Conservation (phyloP, 768 basidiomycete genomes). For the Boletus reticuloceps region DNA sequence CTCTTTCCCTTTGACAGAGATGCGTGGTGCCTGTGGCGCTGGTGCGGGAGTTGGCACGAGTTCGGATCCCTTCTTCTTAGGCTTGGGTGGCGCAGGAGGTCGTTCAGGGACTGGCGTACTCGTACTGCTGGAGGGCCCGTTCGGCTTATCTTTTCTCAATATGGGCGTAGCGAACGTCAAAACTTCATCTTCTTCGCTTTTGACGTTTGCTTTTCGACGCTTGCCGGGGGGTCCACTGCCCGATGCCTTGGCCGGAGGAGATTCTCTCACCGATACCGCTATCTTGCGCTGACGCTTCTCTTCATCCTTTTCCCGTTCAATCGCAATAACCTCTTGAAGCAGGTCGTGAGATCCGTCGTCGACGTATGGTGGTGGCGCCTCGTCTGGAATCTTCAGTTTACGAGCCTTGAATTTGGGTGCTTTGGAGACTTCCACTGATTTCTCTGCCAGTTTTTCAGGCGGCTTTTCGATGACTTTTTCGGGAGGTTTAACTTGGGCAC, state of each 20-base stretch:
- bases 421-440: conserved; percentile 34
- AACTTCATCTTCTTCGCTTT: conserved; percentile 58
- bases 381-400: conserved; percentile 43
- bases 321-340: conserved; percentile 77
- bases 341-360: conserved; percentile 84
- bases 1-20: conserved; percentile 73
- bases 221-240: conserved; percentile 44
- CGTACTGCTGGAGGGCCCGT: conserved; percentile 36
- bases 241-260: conserved; percentile 36
- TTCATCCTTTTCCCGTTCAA: conserved; percentile 66
- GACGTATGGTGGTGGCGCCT: conserved; percentile 63
- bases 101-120: conserved; percentile 40
- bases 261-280: conserved; percentile 39
- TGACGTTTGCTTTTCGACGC: conserved; percentile 50
- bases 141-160: conserved; percentile 49
- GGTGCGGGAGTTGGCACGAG: conserved; percentile 19
- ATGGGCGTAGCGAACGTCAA: conserved; percentile 56
- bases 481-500: conserved; percentile 35
- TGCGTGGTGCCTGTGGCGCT: conserved; percentile 29
- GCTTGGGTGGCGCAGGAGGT: conserved; percentile 31
- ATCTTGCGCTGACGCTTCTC: conserved; percentile 46
- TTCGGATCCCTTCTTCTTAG: conserved; percentile 43
- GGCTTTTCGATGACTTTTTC: conserved; percentile 30
- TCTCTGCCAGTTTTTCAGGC: conserved; percentile 21
- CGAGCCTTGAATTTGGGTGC: conserved; percentile 38